A percentile compares a stretch with the other conserved stretches of the same genome.
Conservation (phyloP, 2,329 filamentous ascomycete genomes). For the Mycosphaerelloides madeirae region DNA sequence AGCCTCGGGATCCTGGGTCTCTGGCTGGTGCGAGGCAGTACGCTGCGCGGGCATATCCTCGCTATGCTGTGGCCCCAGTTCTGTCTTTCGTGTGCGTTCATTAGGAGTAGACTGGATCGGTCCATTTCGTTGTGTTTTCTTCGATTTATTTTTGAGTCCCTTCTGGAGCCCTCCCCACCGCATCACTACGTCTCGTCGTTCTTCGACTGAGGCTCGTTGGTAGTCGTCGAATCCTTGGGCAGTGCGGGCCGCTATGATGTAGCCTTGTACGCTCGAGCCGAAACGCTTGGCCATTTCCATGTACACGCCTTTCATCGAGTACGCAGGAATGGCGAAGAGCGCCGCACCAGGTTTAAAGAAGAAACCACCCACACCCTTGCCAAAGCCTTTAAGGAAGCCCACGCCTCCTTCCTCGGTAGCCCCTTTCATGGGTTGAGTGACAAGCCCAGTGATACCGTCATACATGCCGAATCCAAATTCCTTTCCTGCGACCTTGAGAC, state of each 20-base stretch:
- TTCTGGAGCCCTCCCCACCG: constrained; percentile 57
- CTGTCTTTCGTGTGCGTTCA: constrained; percentile 31
- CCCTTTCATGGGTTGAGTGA: constrained; percentile 64
- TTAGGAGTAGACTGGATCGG: constrained; percentile 41
- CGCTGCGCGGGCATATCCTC: constrained; percentile 13
- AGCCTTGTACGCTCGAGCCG: constrained; percentile 64
- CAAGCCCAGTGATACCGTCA: constrained; percentile 67
- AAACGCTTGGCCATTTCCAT: constrained; percentile 63
- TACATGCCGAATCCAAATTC: constrained; percentile 67
- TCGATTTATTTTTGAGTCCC: constrained; percentile 47
- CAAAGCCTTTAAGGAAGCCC: constrained; percentile 69
- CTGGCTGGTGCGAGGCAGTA: constrained; percentile 1
- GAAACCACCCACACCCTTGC: constrained; percentile 68
- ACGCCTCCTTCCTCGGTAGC: constrained; percentile 53
- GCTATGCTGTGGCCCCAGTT: constrained; percentile 13
- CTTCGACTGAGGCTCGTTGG: constrained; percentile 47
- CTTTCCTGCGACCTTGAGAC: constrained; percentile 37
- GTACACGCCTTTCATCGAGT: constrained; percentile 68
- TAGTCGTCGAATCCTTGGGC: constrained; percentile 66
- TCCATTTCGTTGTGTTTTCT: constrained; percentile 47
- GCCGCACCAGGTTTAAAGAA: constrained; percentile 67
- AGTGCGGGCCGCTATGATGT: constrained; percentile 68
- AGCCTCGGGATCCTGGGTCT: constrained; percentile 10
- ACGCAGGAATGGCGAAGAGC: constrained; percentile 55
- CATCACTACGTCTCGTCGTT: constrained; percentile 58